These are phyloP conservation scores for Trypanosoma avium DNA, from an alignment of 208 protist genomes.

Conservation along the genomic window DNA sequence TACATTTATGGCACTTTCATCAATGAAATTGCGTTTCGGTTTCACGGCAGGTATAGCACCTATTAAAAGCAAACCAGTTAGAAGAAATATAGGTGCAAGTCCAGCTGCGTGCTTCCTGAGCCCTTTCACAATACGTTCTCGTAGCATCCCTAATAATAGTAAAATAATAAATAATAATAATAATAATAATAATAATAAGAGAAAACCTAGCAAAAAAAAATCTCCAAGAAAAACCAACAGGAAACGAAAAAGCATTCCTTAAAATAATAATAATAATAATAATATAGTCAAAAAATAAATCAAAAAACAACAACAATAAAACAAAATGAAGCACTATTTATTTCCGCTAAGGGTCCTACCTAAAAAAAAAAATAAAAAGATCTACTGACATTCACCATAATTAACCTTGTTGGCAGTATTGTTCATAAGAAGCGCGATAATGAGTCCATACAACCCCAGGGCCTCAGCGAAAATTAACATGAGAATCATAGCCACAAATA, in stretches of 20 bases:
- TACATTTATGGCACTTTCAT: slow-evolving; percentile 60
- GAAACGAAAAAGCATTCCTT: background rate
- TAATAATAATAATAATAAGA: slow-evolving; percentile 18
- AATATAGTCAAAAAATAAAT: background rate
- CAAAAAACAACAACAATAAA: background rate
- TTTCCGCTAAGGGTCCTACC: background rate
- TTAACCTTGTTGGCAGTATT: slow-evolving; percentile 79
- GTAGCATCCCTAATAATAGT: slow-evolving; percentile 32
- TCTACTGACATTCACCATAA: slow-evolving; percentile 25
- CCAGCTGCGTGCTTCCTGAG: slow-evolving; percentile 38
- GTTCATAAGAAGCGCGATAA: slow-evolving; percentile 97
- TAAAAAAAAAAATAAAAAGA: background rate
- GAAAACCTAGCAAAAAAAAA: background rate
- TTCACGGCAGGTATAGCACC: slow-evolving; percentile 33
- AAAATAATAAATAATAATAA: slow-evolving; percentile 28
- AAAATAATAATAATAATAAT: background rate
- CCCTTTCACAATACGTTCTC: slow-evolving; percentile 13
- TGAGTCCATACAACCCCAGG: slow-evolving; percentile 98
- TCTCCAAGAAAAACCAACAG: background rate
- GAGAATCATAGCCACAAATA: slow-evolving; percentile 99
- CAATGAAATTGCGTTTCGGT: slow-evolving; percentile 36
- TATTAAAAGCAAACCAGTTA: slow-evolving; percentile 43
- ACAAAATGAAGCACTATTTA: no score
- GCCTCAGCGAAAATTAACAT: slow-evolving; percentile 99
- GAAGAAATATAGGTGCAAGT: slow-evolving; percentile 41